Evolutionary conservation across 2,329 filamentous ascomycete genomes (phyloP).

Genomic region (Verticillium longisporum): DNA sequence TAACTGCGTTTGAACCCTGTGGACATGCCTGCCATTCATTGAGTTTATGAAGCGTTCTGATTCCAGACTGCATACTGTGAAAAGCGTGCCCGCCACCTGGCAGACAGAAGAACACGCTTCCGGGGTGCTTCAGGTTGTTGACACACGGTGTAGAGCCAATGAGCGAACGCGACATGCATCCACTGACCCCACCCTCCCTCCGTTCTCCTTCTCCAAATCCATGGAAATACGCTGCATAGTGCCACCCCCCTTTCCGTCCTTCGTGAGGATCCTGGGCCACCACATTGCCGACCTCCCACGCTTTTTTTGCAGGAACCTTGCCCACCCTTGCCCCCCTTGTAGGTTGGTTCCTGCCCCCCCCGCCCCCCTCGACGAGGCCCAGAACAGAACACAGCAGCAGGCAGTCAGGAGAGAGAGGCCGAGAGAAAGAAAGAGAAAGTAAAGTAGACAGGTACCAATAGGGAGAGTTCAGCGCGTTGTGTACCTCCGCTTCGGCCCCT

Average conservation of each 20-base stretch:
- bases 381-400: neutral
- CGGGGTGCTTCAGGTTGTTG: conserved; percentile 7
- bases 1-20: too few relatives aligned
- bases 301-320: neutral
- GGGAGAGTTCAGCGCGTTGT: neutral
- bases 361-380: neutral
- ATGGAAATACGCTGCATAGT: neutral
- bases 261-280: neutral
- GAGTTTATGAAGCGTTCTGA: neutral
- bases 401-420: neutral
- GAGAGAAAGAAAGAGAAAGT: neutral
- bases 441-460: neutral
- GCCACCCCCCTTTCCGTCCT: neutral
- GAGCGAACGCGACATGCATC: neutral
- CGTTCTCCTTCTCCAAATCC: neutral
- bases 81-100: neutral
- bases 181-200: neutral
- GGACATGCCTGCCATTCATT: too few relatives aligned
- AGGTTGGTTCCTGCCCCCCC: neutral
- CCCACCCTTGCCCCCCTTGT: neutral
- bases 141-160: neutral
- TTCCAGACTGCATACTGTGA: neutral
- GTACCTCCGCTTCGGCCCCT: neutral
- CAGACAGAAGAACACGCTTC: conserved; percentile 8
- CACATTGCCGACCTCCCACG: neutral